A percentile compares a stretch with the other conserved stretches of the same genome.
Conservation (phyloP, 78 protist genomes). For the Polysphondylium violaceum region DNA sequence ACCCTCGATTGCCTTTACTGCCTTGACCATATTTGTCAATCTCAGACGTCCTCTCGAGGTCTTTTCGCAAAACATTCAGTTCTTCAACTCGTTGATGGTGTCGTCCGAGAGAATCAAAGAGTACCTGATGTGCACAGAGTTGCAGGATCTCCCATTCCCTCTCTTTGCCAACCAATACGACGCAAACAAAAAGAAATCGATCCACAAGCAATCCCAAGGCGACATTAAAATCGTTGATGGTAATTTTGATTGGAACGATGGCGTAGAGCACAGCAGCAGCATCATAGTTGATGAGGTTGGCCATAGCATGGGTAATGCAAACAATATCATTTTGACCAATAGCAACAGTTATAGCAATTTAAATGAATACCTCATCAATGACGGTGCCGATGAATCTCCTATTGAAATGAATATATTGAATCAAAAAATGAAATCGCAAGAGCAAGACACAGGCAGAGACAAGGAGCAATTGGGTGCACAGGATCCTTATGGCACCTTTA, state of each 20-base stretch:
- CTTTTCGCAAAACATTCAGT: constrained; percentile 31
- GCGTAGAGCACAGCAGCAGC: background rate
- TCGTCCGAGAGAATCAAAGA: constrained; percentile 27
- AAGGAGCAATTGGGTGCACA: background rate
- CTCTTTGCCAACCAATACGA: background rate
- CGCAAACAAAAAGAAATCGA: background rate
- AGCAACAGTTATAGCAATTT: background rate
- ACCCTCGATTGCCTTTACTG: constrained; percentile 35
- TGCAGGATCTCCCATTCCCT: background rate
- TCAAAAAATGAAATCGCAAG: background rate
- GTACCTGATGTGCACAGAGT: constrained; percentile 16
- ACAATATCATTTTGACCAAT: too few relatives aligned
- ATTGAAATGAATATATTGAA: background rate
- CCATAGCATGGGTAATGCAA: background rate
- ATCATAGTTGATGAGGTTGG: background rate
- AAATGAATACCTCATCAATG: background rate
- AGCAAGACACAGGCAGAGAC: background rate
- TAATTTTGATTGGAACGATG: constrained; percentile 40
- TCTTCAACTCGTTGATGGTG: background rate
- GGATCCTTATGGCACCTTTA: background rate
- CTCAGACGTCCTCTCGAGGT: constrained; percentile 46
- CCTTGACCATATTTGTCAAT: constrained; percentile 26
- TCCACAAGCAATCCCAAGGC: background rate
- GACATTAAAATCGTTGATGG: constrained; percentile 17
- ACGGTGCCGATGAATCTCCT: background rate